Evolutionary conservation across 2,329 filamentous ascomycete species (phyloP), one percentile per base, ranked within the genome.

Genomic region (Calonectria ilicicola): DNA sequence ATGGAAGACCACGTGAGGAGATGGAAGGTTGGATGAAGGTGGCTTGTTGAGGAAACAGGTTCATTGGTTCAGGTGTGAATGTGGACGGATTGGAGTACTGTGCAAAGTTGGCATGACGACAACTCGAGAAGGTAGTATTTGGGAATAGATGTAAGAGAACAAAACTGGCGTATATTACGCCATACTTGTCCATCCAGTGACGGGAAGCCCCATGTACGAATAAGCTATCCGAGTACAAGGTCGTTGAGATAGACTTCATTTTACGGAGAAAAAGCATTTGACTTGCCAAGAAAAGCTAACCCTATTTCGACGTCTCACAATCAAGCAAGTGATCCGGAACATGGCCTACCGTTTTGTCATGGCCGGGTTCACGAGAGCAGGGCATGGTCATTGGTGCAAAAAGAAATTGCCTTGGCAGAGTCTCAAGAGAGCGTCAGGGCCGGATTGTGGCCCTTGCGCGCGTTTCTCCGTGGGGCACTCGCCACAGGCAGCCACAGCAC

Each of bases 401-500:
- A 72, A 60, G 40, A 40, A 63, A 32, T 21, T 29, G 58, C 27
- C 56, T 42, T 35, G n/a, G 21, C 27, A 27, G 53, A 53, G 32
- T 49, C 32, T 64, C 66, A 53, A 49, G 5, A n/a, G 5, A 27
- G 35, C 12, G 65, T 60, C 15, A 6, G 47, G 65, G 47, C 42
- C 58, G n/a, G 44, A 29, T 23, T 29, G 23, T 2, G 70, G 65
- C 19, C 58, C 70, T 15, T 65, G 47, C 40, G n/a, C 60, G 5
- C 7, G n/a, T 12, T 23, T 17, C 46, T 60, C 32, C 29, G 42
- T 32, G 26, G 62, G 62, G 56, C 29, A n/a, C 40, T 58, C 73
- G 75, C 76, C 76, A 77, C 76, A 75, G 7, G 23, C 53, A 73
- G 75, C 76, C 74, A 77, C 76, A 73, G 27, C 72, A 70, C 63